Base-by-base conservation (phyloP, 352 stramenopile genomes). In the Blastocystis hominis region DNA sequence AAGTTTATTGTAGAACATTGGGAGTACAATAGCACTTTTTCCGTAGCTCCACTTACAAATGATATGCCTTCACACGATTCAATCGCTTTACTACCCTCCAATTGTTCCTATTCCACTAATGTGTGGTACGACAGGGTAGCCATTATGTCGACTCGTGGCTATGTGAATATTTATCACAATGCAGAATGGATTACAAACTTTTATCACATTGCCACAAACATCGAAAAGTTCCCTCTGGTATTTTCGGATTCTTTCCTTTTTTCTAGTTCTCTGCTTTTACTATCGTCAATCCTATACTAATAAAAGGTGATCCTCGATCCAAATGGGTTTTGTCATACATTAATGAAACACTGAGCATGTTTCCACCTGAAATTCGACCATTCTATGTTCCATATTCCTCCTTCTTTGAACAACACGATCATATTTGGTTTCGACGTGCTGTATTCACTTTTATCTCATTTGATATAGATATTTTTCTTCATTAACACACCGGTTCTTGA, bases 111-210 rank as follows among this genome's bases (percentile, higher is more conserved):
- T 9, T 38, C 20, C 30, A 17, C 30, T 38, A 68, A 9, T 9
- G 59, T 68, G 59, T 68, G 36, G 46, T 84, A 84, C 50, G 72
- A 84, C 56, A n/a, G n/a, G 36, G 15, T 84, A 1, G 72, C 72
- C 24, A 68, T 84, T 20, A 15, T 84, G 4, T 68, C 53, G 20
- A 69, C 53, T 44, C 72, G 72, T 13, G 50, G 53, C 17, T 84
- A 54, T 46, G 7, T 24, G 4, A 84, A 84, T 42, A 84, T 84
- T 3, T 84, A 84, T 30, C 72, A 84, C 34, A 69, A 68, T 30
- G 20, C 53, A 44, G 72, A 84, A 46, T 69, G 72, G 50, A 69
- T 84, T 46, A 50, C 44, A 24, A 69, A 66, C 10, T 68, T 84
- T 20, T 17, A 68, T 20, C 72, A 84, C 55, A 68, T 54, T 30